Evolutionary conservation across 441 rosid genomes (phyloP), one percentile per base, ranked within the genome.

Genomic region (Eugenia klotzschiana): DNA sequence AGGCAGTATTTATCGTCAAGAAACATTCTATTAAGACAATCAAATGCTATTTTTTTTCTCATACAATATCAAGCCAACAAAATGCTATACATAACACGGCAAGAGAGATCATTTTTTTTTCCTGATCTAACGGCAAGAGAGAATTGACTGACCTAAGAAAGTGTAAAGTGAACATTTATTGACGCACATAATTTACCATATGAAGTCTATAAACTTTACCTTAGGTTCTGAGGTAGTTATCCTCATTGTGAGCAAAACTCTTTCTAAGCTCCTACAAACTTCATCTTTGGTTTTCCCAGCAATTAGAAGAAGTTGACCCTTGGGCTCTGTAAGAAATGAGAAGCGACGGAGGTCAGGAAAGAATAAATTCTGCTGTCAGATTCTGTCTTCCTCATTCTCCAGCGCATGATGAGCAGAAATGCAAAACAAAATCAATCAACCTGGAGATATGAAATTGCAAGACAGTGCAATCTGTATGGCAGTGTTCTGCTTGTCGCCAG

Each of bases 181-280:
- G 41, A 33, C 6, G 7, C 74, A 33, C 74, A 64, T 64, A 41
- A 33, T 64, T 64, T 64, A 20, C 43, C 23, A 33, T 81, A 82
- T 54, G 16, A 74, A 85, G 87, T 73, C 79, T 41, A 80, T 49
- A 81, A 60, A 54, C 86, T 64, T 64, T 92, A 97, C 99, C 99
- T 94, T 96, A 72, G 98, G 98, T 86, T 98, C 98, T 69, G 98
- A 96, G 83, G 94, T 88, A 53, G 98, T 98, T 85, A 88, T 92
- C 88, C 96, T 93, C 99, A 96, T 95, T 55, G 99, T 98, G 82
- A 94, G 99, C 91, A 98, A 86, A 86, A 96, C 98, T 87, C 99
- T 94, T 89, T 95, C 99, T 84, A 98, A 90, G 90, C 95, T 96
- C 87, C 91, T 92, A 89, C 87, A 89, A 86, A 95, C 96, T 93